These are phyloP conservation scores for Solanum microdontum DNA, from an alignment of 257 asterid species.

Conservation along the genomic window DNA sequence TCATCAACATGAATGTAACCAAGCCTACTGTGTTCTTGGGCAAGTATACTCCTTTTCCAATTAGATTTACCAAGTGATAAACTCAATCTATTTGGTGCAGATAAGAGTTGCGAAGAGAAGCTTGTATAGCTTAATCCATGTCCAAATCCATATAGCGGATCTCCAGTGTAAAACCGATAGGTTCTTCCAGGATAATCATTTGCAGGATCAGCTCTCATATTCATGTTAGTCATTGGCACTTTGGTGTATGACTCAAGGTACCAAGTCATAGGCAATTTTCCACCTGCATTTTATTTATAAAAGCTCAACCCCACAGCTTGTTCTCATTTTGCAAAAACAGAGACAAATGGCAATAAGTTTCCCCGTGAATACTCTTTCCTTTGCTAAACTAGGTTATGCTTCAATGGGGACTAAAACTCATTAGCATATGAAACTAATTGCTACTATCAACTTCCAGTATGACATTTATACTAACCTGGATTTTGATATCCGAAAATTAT, in stretches of 20 bases:
- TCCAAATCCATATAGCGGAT: slow-evolving; percentile 51
- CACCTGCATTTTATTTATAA: slow-evolving; percentile 37
- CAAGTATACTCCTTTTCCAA: slow-evolving; percentile 18
- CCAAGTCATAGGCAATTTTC: slow-evolving; percentile 81
- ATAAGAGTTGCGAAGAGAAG: slow-evolving; percentile 35
- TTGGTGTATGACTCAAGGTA: slow-evolving; percentile 78
- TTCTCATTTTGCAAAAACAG: background rate
- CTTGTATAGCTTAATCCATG: slow-evolving; percentile 76
- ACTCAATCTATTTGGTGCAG: slow-evolving; percentile 50
- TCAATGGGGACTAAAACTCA: background rate
- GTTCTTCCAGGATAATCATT: slow-evolving; percentile 89
- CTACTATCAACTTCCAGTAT: background rate
- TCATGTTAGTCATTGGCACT: slow-evolving; percentile 79
- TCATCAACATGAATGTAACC: slow-evolving; percentile 40
- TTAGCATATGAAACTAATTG: background rate
- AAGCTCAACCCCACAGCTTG: background rate
- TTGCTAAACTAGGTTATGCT: background rate
- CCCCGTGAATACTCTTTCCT: background rate
- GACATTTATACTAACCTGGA: slow-evolving; percentile 47
- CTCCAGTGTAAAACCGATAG: slow-evolving; percentile 77
- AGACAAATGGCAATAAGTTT: background rate
- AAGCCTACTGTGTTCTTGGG: slow-evolving; percentile 6
- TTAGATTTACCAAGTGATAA: slow-evolving; percentile 16
- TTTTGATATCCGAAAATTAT: slow-evolving; percentile 69
- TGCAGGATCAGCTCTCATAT: slow-evolving; percentile 77